phyloP scores from a whole-genome alignment of 2,329 filamentous ascomycete species.

The Cordyceps cateniannulata region DNA sequence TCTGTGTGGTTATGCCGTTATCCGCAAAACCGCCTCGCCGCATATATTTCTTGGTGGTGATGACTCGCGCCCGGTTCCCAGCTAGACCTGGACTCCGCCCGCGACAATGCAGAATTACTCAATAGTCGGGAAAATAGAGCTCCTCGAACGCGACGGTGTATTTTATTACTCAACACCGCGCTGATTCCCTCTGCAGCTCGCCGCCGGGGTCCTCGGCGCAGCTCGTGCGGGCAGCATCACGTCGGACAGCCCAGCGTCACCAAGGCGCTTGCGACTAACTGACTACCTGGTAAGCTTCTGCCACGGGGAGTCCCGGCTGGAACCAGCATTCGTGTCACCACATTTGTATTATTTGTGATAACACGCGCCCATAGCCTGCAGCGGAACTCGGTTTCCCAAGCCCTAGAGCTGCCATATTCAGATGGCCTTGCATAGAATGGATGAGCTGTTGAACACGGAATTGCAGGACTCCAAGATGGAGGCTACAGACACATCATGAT shows the following conservation, averaged over 20 bases:
- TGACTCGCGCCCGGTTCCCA: constrained; percentile 1
- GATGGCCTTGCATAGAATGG: not conserved
- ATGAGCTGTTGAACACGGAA: not conserved
- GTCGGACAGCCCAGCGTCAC: constrained; percentile 4
- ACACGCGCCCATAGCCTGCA: not conserved
- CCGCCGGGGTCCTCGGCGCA: not conserved
- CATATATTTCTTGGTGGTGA: not conserved
- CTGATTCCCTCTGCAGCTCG: not conserved
- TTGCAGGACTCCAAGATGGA: not conserved
- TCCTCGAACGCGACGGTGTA: not conserved
- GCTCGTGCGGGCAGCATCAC: not conserved
- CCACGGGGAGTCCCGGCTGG: not conserved
- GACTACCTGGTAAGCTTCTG: not conserved
- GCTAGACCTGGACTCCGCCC: not conserved
- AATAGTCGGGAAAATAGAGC: not conserved
- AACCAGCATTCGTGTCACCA: not conserved
- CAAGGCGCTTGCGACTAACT: not conserved
- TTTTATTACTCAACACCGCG: no score
- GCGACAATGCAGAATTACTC: not conserved
- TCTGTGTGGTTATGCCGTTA: not conserved
- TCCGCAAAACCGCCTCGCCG: not conserved
- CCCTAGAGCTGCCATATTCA: not conserved
- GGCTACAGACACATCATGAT: not conserved
- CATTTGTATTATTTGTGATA: not conserved
- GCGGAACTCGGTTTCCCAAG: not conserved